Percentiles rank a stretch among this genome's conserved stretches.
phyloP scores from a whole-genome alignment of 768 basidiomycete genomes.

The Baorangia bicolor region DNA sequence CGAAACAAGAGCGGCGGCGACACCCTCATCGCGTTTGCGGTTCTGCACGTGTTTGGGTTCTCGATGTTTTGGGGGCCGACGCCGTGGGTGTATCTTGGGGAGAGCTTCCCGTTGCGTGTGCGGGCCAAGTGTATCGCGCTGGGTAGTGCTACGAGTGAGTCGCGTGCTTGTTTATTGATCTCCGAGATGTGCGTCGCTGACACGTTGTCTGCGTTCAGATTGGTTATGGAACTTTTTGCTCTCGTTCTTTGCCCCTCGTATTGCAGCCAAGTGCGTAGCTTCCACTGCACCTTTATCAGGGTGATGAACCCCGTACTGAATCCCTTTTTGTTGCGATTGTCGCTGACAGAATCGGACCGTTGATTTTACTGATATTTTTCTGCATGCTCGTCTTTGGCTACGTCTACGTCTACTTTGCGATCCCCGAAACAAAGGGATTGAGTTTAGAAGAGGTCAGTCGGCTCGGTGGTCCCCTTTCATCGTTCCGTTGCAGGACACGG shows the following conservation, averaged over 20 bases:
- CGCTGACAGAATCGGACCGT: constrained; percentile 55
- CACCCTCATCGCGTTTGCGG: constrained; percentile 70
- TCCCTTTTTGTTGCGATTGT: not conserved
- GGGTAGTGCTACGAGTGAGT: constrained; percentile 54
- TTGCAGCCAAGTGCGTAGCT: constrained; percentile 46
- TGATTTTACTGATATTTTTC: constrained; percentile 78
- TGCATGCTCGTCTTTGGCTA: constrained; percentile 71
- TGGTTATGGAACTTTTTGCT: constrained; percentile 78
- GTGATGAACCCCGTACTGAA: not conserved
- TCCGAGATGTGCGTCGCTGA: not conserved
- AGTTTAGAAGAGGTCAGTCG: constrained; percentile 61
- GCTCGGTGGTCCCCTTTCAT: not conserved
- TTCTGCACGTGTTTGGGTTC: constrained; percentile 70
- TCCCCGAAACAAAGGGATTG: constrained; percentile 80
- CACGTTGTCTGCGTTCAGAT: constrained; percentile 23
- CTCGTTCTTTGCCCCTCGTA: constrained; percentile 69
- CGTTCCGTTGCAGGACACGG: too few relatives aligned
- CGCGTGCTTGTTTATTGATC: not conserved
- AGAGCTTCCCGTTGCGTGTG: constrained; percentile 78
- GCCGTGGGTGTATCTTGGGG: constrained; percentile 76
- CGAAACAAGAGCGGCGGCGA: constrained; percentile 50
- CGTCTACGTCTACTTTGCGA: constrained; percentile 73
- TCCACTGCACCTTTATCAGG: not conserved
- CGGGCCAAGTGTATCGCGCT: constrained; percentile 74
- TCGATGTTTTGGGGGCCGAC: constrained; percentile 77